Percentiles rank a stretch among this genome's conserved stretches.
Conservation (phyloP, 306 rosid genomes). For the Lagenaria siceraria region DNA sequence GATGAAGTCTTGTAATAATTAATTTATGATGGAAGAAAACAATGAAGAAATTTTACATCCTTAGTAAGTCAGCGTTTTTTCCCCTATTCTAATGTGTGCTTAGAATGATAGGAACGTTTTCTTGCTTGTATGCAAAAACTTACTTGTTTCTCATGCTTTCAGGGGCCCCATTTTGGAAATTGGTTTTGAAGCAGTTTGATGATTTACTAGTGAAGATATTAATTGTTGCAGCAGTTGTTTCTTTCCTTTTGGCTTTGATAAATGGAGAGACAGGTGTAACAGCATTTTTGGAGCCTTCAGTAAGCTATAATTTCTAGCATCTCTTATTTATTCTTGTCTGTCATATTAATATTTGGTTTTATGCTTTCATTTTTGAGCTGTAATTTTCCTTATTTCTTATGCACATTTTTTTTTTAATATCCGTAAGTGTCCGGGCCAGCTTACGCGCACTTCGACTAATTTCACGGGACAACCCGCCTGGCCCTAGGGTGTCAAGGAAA, state of each 20-base stretch:
- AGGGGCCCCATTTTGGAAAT: constrained; percentile 93
- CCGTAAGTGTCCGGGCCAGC: too few species aligned
- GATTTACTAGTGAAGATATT: constrained; percentile 93
- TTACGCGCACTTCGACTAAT: too few species aligned
- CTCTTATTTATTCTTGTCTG: not conserved
- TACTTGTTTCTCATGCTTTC: constrained; percentile 22
- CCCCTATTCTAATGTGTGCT: not conserved
- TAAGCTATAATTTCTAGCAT: constrained; percentile 27
- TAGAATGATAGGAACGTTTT: not conserved
- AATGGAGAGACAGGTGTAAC: constrained; percentile 89
- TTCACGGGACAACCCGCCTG: too few species aligned
- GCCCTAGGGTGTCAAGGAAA: too few species aligned
- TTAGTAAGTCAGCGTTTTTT: too few species aligned
- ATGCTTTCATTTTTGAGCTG: not conserved
- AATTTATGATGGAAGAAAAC: too few species aligned
- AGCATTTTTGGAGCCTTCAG: constrained; percentile 98
- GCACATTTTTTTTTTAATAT: too few species aligned
- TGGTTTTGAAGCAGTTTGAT: constrained; percentile 91
- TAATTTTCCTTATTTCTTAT: not conserved
- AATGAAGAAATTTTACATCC: too few species aligned
- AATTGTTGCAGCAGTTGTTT: constrained; percentile 73
- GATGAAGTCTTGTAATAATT: not conserved
- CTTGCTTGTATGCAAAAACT: not conserved
- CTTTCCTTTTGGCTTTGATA: constrained; percentile 71
- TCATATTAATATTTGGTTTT: not conserved